Percentiles rank a stretch among this genome's conserved stretches.
phyloP scores from a whole-genome alignment of 192 early-diverging fungal genomes.

The Coemansia sp. region DNA sequence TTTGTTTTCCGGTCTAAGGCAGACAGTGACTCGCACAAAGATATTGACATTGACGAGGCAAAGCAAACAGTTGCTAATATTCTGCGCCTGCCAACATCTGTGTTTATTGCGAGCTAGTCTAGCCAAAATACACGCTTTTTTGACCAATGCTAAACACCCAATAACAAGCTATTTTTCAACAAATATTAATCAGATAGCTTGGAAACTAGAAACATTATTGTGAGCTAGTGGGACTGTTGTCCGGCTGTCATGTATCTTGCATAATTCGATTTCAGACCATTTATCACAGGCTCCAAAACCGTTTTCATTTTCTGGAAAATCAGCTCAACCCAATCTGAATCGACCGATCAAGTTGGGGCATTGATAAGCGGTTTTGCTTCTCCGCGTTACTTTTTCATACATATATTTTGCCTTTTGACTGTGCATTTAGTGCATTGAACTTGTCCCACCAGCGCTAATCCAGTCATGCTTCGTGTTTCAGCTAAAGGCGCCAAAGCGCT shows the following conservation, averaged over 20 bases:
- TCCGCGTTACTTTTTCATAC: background rate
- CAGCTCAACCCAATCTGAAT: background rate
- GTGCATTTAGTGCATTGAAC: background rate
- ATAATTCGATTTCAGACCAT: too few relatives aligned
- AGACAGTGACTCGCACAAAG: background rate
- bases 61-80: slow-evolving; percentile 32
- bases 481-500: slow-evolving; percentile 12
- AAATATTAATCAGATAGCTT: too few relatives aligned
- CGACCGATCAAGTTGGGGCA: background rate
- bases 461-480: slow-evolving; percentile 4
- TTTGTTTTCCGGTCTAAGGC: slow-evolving; percentile 17
- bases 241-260: too few relatives aligned
- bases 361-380: background rate
- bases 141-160: too few relatives aligned
- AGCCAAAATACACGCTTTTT: too few relatives aligned
- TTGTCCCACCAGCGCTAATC: background rate
- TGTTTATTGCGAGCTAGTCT: slow-evolving; percentile 11
- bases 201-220: too few relatives aligned
- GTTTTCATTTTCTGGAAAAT: too few relatives aligned
- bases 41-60: slow-evolving; percentile 24
- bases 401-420: background rate
- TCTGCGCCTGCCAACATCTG: slow-evolving; percentile 27
- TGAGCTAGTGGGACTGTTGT: too few relatives aligned
- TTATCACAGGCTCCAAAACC: too few relatives aligned
- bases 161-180: too few relatives aligned